These are phyloP conservation scores for Hypoxylon sp. DNA, from an alignment of 2,329 filamentous ascomycete species.

Conservation along the genomic window DNA sequence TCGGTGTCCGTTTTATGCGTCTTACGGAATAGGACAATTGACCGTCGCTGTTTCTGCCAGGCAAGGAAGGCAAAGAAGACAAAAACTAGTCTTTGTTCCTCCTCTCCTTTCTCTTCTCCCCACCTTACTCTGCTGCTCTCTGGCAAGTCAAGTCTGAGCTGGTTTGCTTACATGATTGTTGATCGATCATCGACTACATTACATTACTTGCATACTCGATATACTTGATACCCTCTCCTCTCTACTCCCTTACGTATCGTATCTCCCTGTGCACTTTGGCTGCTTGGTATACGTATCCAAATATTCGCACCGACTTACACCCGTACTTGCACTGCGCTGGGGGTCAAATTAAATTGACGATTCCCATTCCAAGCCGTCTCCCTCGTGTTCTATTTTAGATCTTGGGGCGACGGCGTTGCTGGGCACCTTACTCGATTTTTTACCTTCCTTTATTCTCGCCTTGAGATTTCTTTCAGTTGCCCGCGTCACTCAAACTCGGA, in stretches of 20 bases:
- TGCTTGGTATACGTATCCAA: background rate
- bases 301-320: background rate
- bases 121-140: too few species aligned
- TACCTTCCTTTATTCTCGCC: background rate
- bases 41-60: background rate
- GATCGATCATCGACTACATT: constrained; percentile 34
- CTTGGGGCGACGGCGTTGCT: background rate
- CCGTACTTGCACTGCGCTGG: background rate
- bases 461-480: background rate
- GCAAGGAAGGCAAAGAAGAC: constrained; percentile 19
- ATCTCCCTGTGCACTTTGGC: background rate
- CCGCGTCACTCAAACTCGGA: background rate
- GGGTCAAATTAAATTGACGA: background rate
- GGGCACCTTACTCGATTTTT: too few species aligned
- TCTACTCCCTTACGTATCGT: background rate
- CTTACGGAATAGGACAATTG: constrained; percentile 8
- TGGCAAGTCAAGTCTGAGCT: too few species aligned
- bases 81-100: constrained; percentile 15
- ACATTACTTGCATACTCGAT: too few species aligned
- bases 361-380: background rate
- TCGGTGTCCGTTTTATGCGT: constrained; percentile 8
- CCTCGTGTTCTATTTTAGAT: background rate
- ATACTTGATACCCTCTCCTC: background rate
- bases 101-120: constrained; percentile 7
- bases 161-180: constrained; percentile 33